Conservation (phyloP, 371 early-diverging fungal species). For the Mortierella sp. region DNA sequence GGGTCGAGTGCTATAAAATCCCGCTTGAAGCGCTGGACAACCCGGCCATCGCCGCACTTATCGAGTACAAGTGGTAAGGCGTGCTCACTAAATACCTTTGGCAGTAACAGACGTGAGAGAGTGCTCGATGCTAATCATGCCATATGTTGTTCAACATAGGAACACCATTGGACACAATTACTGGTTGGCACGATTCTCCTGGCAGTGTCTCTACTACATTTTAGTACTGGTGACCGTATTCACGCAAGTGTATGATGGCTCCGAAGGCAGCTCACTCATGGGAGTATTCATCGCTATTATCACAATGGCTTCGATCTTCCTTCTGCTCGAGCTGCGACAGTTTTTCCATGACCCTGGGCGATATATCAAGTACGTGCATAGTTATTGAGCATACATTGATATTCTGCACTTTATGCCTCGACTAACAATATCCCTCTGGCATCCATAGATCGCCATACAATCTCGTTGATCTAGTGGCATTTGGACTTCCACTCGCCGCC, state of each 20-base stretch:
- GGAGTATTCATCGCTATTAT: conserved; percentile 22
- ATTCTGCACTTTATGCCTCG: conserved; percentile 7
- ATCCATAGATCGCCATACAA: conserved; percentile 16
- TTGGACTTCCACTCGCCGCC: conserved; percentile 8
- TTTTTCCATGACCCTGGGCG: not conserved
- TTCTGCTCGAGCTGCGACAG: conserved; percentile 21
- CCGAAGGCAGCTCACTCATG: not conserved
- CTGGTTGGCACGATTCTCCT: conserved; percentile 24
- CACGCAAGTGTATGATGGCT: conserved; percentile 15
- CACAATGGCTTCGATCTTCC: conserved; percentile 5
- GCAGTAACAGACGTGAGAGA: too few species aligned
- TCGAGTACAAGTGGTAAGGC: conserved; percentile 43
- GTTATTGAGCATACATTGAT: not conserved
- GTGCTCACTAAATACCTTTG: not conserved
- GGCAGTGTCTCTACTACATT: conserved; percentile 17
- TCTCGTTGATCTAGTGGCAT: conserved; percentile 17
- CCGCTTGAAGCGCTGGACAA: conserved; percentile 11
- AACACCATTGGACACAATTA: conserved; percentile 30
- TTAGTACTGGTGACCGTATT: conserved; percentile 13
- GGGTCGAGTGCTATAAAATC: conserved; percentile 13
- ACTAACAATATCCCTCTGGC: not conserved
- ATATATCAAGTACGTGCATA: too few species aligned
- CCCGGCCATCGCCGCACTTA: conserved; percentile 20
- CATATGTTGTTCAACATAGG: conserved; percentile 6
- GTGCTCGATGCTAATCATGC: not conserved